These are phyloP conservation scores for Globisporangium mamillatum DNA, from an alignment of 352 stramenopile species.

Conservation along the genomic window DNA sequence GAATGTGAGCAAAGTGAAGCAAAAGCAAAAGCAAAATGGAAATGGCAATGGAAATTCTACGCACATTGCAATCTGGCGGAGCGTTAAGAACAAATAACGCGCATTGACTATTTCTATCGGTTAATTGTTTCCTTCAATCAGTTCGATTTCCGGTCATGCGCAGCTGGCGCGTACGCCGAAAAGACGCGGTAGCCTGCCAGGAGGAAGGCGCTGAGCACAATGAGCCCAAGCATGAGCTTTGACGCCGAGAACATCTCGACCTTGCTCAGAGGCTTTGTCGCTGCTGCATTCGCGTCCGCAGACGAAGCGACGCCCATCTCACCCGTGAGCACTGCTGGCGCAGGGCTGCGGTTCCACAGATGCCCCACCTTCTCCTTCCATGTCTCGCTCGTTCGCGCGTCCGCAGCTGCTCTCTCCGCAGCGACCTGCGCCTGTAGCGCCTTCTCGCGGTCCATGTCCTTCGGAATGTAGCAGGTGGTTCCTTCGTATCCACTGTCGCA, in stretches of 20 bases:
- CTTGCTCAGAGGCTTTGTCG: constrained; percentile 18
- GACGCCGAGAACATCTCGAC: constrained; percentile 27
- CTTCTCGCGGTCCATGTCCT: constrained; percentile 42
- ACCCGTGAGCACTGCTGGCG: constrained; percentile 14
- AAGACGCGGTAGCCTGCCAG: constrained; percentile 46
- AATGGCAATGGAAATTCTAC: not conserved
- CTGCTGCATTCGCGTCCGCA: not conserved
- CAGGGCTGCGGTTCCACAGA: constrained; percentile 47
- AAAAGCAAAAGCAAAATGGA: not conserved
- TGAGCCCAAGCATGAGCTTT: constrained; percentile 37
- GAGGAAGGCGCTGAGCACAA: constrained; percentile 43
- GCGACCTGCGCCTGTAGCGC: constrained; percentile 21
- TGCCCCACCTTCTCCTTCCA: constrained; percentile 64
- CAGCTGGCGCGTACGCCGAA: constrained; percentile 10
- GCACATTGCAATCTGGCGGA: not conserved
- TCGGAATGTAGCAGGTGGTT: constrained; percentile 78
- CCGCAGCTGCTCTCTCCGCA: constrained; percentile 18
- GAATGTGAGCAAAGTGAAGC: not conserved
- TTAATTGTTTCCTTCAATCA: constrained; percentile 16
- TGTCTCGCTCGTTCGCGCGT: constrained; percentile 36
- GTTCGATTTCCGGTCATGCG: constrained; percentile 30
- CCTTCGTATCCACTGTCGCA: constrained; percentile 78
- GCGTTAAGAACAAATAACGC: constrained; percentile 6
- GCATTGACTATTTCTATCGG: not conserved
- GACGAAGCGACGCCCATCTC: not conserved